Percentiles rank a stretch among this genome's conserved stretches.
phyloP scores from a whole-genome alignment of 148 eudicot species.

The Vaccinium corymbosum region DNA sequence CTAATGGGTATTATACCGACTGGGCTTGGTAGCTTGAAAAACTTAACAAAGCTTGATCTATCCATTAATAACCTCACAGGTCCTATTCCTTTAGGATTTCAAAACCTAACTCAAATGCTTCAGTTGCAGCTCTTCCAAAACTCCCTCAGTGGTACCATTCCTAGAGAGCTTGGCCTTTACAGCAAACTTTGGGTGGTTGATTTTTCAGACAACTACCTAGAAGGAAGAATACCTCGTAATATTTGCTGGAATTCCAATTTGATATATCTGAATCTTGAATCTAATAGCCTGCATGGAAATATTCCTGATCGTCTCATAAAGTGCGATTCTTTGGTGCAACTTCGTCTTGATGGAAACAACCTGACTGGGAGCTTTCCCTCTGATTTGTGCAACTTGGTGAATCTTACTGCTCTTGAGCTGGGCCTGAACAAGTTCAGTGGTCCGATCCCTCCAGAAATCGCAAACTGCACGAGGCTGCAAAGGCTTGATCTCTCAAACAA shows the following conservation, averaged over 20 bases:
- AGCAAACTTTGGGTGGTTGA: constrained; percentile 85
- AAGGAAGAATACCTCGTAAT: constrained; percentile 70
- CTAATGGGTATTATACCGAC: constrained; percentile 68
- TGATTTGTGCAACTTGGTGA: constrained; percentile 62
- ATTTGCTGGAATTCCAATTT: constrained; percentile 63
- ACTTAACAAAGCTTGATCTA: constrained; percentile 76
- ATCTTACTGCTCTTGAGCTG: constrained; percentile 73
- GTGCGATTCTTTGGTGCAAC: constrained; percentile 68
- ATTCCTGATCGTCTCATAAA: constrained; percentile 61
- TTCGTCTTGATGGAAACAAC: constrained; percentile 58
- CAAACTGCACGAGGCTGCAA: constrained; percentile 67
- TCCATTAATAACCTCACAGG: constrained; percentile 82
- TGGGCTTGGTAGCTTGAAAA: constrained; percentile 56
- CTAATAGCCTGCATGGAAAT: constrained; percentile 52
- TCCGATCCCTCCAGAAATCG: constrained; percentile 58
- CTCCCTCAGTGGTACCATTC: constrained; percentile 63
- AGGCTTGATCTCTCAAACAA: constrained; percentile 79
- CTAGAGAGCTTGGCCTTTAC: constrained; percentile 61
- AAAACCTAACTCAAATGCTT: constrained; percentile 51
- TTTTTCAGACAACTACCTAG: constrained; percentile 66
- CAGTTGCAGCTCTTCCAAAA: constrained; percentile 81
- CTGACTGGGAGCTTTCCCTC: constrained; percentile 74
- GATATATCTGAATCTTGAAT: constrained; percentile 66
- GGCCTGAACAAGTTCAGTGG: constrained; percentile 85
- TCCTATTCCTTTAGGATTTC: constrained; percentile 76